A percentile compares a stretch with the other conserved stretches of the same genome.
Evolutionary conservation across 352 stramenopile genomes (phyloP).

Genomic region (Globisporangium takayamanum): DNA sequence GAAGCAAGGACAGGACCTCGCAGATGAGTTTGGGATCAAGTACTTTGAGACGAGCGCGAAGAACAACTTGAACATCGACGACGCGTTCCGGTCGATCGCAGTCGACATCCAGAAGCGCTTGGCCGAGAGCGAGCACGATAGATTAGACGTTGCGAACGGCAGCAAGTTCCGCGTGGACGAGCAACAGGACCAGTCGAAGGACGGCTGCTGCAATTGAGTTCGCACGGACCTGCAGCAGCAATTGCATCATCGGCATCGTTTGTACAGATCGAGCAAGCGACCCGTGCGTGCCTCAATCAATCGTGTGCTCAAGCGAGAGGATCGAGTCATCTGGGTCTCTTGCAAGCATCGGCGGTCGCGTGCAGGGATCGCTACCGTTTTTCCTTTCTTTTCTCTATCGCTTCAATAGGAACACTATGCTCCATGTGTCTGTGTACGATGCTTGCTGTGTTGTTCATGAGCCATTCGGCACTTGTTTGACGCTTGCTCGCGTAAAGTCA

Average conservation of each 20-base stretch:
- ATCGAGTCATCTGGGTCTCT: no score
- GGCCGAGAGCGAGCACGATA: constrained; percentile 81
- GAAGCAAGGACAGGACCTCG: constrained; percentile 90
- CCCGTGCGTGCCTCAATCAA: no score
- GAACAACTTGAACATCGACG: constrained; percentile 91
- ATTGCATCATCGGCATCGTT: neutral
- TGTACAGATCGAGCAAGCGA: no score
- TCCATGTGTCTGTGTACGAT: neutral
- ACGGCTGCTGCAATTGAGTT: constrained; percentile 65
- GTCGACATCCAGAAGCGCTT: constrained; percentile 86
- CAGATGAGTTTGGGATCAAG: constrained; percentile 91
- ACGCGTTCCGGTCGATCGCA: constrained; percentile 83
- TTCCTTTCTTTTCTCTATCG: no score
- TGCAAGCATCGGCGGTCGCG: no score
- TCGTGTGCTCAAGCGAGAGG: no score
- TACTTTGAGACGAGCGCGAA: constrained; percentile 94
- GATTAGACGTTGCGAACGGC: constrained; percentile 85
- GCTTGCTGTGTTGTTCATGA: neutral
- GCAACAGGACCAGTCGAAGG: constrained; percentile 67
- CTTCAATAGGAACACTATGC: no score
- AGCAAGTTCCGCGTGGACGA: constrained; percentile 85
- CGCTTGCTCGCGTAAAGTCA: neutral
- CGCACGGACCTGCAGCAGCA: neutral
- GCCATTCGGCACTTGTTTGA: neutral
- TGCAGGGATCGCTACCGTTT: no score